phyloP scores from a whole-genome alignment of 129 eudicot genomes.

The Artemisia argyi region DNA sequence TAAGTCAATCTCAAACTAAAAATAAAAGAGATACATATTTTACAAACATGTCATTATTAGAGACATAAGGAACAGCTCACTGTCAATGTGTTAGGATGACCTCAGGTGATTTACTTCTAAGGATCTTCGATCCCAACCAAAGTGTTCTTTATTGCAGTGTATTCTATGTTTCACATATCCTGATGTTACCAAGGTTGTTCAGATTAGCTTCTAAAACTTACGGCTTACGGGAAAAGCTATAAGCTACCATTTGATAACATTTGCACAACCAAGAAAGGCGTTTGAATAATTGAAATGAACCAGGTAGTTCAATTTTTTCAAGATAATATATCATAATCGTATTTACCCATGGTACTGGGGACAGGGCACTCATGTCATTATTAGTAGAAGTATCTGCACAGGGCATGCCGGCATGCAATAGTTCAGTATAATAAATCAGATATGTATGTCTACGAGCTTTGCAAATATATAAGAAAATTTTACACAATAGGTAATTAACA shows the following conservation, averaged over 20 bases:
- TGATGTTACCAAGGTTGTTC: not conserved
- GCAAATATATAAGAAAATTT: constrained; percentile 2
- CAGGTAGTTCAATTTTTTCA: too few relatives aligned
- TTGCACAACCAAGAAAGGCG: too few relatives aligned
- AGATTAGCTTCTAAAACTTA: not conserved
- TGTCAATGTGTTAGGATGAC: constrained; percentile 4
- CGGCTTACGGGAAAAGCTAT: not conserved
- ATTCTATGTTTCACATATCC: not conserved
- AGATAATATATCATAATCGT: too few relatives aligned
- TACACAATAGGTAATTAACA: not conserved
- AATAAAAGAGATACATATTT: not conserved
- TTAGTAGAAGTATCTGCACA: not conserved
- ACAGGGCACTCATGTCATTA: not conserved
- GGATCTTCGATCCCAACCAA: not conserved
- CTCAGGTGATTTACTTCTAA: not conserved
- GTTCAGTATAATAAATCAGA: not conserved
- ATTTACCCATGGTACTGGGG: too few relatives aligned
- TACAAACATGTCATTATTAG: too few relatives aligned
- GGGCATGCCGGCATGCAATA: not conserved
- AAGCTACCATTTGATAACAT: too few relatives aligned
- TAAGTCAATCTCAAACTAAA: not conserved
- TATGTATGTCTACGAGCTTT: constrained; percentile 1
- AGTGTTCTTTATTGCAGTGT: not conserved
- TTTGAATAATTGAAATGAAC: too few relatives aligned
- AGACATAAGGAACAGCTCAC: not conserved